These are phyloP conservation scores for Bondarzewia mesenterica DNA, from an alignment of 1,284 basidiomycete species.

Conservation along the genomic window DNA sequence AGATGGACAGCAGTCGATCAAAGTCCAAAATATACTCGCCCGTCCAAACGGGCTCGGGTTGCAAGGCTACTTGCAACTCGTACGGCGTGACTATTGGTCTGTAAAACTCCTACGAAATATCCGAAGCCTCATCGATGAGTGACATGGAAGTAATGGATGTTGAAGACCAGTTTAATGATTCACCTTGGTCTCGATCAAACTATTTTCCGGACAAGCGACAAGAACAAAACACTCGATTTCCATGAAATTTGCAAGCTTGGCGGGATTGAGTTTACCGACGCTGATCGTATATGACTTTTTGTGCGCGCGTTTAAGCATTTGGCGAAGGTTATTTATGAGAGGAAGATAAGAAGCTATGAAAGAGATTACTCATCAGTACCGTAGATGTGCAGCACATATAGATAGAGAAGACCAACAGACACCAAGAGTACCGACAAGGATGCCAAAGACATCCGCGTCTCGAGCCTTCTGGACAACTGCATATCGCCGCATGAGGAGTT, in stretches of 20 bases:
- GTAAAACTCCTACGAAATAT: constrained; percentile 64
- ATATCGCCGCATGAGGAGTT: constrained; percentile 88
- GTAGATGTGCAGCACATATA: neutral
- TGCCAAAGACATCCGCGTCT: constrained; percentile 90
- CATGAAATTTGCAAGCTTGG: constrained; percentile 93
- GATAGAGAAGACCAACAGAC: constrained; percentile 48
- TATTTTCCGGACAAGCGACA: constrained; percentile 93
- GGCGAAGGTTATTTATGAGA: constrained; percentile 70
- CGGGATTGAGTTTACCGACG: constrained; percentile 92
- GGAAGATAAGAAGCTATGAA: constrained; percentile 71
- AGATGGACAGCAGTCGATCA: constrained; percentile 51
- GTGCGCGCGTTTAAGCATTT: constrained; percentile 50
- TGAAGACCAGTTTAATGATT: constrained; percentile 2
- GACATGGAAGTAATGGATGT: neutral
- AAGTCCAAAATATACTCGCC: constrained; percentile 83
- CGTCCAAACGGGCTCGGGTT: constrained; percentile 62
- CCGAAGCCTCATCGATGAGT: neutral
- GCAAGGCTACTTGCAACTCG: constrained; percentile 83
- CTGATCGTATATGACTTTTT: constrained; percentile 94
- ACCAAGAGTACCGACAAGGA: constrained; percentile 92
- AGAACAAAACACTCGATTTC: constrained; percentile 96
- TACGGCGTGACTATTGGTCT: constrained; percentile 92
- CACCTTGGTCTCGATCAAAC: constrained; percentile 80
- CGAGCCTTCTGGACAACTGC: constrained; percentile 83
- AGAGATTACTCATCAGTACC: neutral